These are phyloP conservation scores for Solanum etuberosum DNA, from an alignment of 257 asterid genomes.

Conservation along the genomic window DNA sequence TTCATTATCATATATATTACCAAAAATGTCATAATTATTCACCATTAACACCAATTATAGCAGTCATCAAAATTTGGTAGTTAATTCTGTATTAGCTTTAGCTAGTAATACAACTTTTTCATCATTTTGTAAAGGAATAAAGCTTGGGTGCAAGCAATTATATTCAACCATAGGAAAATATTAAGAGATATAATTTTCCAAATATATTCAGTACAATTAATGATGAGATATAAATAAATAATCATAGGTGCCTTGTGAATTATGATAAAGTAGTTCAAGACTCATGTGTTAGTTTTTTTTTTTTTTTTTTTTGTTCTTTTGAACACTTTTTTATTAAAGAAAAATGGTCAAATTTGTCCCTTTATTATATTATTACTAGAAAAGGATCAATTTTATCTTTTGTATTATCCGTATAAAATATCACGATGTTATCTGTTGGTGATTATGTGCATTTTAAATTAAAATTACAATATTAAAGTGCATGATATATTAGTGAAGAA, in stretches of 20 bases:
- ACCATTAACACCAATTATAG: background rate
- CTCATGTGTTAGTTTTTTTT: background rate
- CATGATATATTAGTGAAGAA: too few relatives aligned
- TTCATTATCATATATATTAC: background rate
- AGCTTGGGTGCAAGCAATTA: background rate
- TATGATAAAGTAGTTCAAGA: background rate
- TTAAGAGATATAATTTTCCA: background rate
- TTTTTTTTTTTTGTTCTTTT: background rate
- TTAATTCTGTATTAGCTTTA: background rate
- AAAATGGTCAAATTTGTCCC: background rate
- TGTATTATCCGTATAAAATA: background rate
- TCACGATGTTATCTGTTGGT: background rate
- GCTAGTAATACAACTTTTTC: background rate
- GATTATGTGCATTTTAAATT: background rate
- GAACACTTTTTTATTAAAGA: background rate
- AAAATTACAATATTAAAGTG: too few relatives aligned
- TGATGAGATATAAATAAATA: background rate
- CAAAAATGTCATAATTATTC: background rate
- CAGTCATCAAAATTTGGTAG: background rate
- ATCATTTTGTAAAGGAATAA: background rate
- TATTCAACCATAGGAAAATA: background rate
- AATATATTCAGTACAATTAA: background rate
- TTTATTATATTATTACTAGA: background rate
- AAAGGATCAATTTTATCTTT: background rate
- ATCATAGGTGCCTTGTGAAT: background rate